phyloP scores from a whole-genome alignment of 2,329 filamentous ascomycete species.

The Aspergillus ustus region DNA sequence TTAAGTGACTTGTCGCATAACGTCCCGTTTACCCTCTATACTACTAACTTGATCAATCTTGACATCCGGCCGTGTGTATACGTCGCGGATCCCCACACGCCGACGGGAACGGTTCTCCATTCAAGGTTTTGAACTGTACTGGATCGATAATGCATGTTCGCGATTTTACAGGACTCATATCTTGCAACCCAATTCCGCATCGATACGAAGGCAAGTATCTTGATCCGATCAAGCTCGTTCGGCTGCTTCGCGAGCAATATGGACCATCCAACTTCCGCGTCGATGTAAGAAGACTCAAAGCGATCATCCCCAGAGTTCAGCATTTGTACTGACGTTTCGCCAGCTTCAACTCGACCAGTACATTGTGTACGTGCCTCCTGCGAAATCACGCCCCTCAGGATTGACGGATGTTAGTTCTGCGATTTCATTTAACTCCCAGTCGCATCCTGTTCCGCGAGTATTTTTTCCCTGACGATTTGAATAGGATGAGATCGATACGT shows the following conservation, averaged over 20 bases:
- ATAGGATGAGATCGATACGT: not conserved
- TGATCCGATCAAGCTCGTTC: not conserved
- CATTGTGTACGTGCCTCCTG: not conserved
- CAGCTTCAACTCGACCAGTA: constrained; percentile 5
- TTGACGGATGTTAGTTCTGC: not conserved
- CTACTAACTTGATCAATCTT: no score
- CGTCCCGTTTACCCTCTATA: no score
- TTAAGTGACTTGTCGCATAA: no score
- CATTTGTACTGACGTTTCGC: not conserved
- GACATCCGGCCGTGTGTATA: no score
- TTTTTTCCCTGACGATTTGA: not conserved
- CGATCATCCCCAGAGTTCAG: no score
- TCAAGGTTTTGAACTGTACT: no score
- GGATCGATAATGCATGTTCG: no score
- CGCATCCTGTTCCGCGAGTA: not conserved
- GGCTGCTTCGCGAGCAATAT: not conserved
- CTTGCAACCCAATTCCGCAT: not conserved
- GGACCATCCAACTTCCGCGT: not conserved
- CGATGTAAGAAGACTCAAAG: not conserved
- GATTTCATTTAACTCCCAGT: not conserved
- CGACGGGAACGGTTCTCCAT: no score
- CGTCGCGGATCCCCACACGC: no score
- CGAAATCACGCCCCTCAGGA: not conserved
- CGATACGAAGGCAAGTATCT: not conserved
- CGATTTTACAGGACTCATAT: no score